Evolutionary conservation across 164 flowering plant genomes (phyloP), one percentile per base, ranked within the genome.

Genomic region (Annona cherimola): DNA sequence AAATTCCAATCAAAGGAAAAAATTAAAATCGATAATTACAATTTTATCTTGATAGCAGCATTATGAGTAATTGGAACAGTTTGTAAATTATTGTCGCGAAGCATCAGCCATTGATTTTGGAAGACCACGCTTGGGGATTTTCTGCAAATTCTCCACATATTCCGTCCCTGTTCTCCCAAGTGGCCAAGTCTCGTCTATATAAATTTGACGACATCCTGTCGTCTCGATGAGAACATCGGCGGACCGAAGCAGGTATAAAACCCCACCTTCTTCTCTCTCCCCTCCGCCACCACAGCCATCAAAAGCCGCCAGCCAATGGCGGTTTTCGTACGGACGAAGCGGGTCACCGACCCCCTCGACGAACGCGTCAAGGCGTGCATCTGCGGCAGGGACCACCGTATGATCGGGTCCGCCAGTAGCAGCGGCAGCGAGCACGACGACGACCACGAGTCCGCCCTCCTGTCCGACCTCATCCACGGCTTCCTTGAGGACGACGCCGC

Each of bases 401-500:
- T 62, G 4, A 74, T 71, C 72, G 70, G 78, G 19, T 73, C 71
- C 71, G 80, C 45, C 67, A n/a, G n/a, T n/a, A 87, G 88, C 77
- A 85, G 94, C 78, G 93, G 96, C 14, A 90, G 96, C 81, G 94
- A 89, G 42, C 88, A 86, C 82, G 85, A 85, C 55, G 82, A 71
- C 61, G 67, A 63, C 77, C n/a, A n/a, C n/a, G 75, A 75, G 5
- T 81, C 86, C 0, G 87, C 81, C 9, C 82, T 81, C 69, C 83
- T 92, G 50, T 88, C 86, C 50, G 81, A 87, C 57, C 89, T 92
- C 43, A 85, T 90, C 40, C 79, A 79, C n/a, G 82, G 82, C 6
- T 89, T 87, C 74, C 78, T 89, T 5, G 83, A 83, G 57, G 81
- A 82, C 7, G 75, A 77, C 40, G 72, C 42, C 41, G 65, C 11